Base-by-base conservation (phyloP, 176 grass and related monocot genomes). In the Ananas comosus region DNA sequence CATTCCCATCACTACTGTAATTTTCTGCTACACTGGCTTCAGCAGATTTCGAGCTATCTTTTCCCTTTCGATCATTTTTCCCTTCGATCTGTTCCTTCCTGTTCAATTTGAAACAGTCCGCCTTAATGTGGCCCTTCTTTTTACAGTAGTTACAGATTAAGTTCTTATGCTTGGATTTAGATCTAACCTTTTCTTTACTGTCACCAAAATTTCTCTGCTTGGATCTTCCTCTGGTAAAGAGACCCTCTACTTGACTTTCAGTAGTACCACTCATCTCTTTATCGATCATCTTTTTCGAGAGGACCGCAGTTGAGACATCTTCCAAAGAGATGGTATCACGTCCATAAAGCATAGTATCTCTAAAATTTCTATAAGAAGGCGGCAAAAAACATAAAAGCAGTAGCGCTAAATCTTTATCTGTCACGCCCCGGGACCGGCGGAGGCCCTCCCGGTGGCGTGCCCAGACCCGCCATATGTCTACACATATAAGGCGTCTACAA, bases 381-480 rank as follows among this genome's bases (percentile, higher is more conserved):
- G 51, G 64, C 17, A 80, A 6, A 0, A 24, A 67, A 13, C 27
- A 59, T 51, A 80, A 67, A 1, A 72, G 23, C 3, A 77, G 13
- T 18, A 82, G 11, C 25, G 27, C 27, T 2, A 76, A 3, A 58
- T 77, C 50, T 2, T 83, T n/a, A n/a, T n/a, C n/a, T n/a, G n/a
- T n/a, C n/a, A n/a, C n/a, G n/a, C n/a, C n/a, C n/a, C n/a, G n/a
- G n/a, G n/a, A n/a, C n/a, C n/a, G n/a, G n/a, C n/a, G n/a, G n/a
- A n/a, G n/a, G n/a, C n/a, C n/a, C n/a, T n/a, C n/a, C n/a, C n/a
- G n/a, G n/a, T n/a, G n/a, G n/a, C n/a, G n/a, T n/a, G n/a, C n/a
- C n/a, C n/a, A n/a, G n/a, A n/a, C n/a, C n/a, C n/a, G n/a, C n/a
- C n/a, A n/a, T n/a, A n/a, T n/a, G n/a, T n/a, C n/a, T n/a, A n/a